Evolutionary conservation across 192 early-diverging fungal species (phyloP), one percentile per base, ranked within the genome.

Genomic region (Umbelopsis vinacea): DNA sequence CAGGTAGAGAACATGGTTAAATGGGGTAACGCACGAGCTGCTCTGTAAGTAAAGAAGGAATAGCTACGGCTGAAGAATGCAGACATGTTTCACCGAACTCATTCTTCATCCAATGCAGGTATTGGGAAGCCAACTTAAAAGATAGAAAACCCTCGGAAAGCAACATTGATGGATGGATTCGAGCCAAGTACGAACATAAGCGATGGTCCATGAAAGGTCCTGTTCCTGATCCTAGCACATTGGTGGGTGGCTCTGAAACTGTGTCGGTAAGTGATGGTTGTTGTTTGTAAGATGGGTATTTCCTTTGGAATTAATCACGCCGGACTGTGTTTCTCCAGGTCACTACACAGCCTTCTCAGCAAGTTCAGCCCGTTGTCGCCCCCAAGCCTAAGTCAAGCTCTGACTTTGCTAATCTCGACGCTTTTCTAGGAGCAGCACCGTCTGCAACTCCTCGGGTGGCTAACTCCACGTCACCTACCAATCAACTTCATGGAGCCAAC

Each of bases 111-210:
- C 45, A 54, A 19, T 43, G 0, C 68, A 83, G 82, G 43, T 83
- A 88, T 63, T 88, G 86, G 86, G 86, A 88, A 68, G 83, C 84
- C 6, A 81, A 81, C 29, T 54, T 88, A 24, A 81, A 66, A 55
- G 73, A 77, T 46, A 73, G 57, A 17, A 52, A 81, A 33, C 86
- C 90, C 10, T 66, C 76, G 7, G 81, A 85, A 73, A 81, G 82
- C 50, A 90, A 85, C 66, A 90, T 91, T 46, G 90, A 92, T 53
- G 75, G 80, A 22, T 95, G 89, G 85, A 95, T 95, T 68, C 81
- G 92, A 50, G 76, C 87, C 53, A 95, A 95, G 69, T 95, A 95
- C 72, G 92, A 95, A 43, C 79, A 87, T 54, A 93, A 92, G 74
- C 85, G 86, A 72, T 95, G 88, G 82, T 89, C 89, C 15, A 83